Base-by-base conservation (phyloP, 805 yeast genomes). In the Candida schatavii region DNA sequence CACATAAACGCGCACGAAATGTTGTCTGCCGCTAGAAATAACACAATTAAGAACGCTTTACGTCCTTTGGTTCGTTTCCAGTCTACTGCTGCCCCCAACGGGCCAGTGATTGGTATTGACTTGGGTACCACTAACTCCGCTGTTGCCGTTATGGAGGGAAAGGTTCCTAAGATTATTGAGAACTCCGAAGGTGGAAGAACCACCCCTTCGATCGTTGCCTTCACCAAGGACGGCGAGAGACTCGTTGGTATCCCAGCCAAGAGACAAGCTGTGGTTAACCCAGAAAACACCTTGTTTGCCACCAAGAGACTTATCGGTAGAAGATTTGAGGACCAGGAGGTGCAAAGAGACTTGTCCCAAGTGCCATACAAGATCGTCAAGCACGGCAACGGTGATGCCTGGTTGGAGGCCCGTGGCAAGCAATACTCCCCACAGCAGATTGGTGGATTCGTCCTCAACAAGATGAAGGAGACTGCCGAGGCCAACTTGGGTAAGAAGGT, bases 391-490 rank as follows among this genome's bases (percentile, higher is more conserved):
- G 97, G 97, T 52, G 97, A 90, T 63, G 97, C 97, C 44, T 89
- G 97, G 96, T 81, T 89, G 44, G 88, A 88, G 74, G 89, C 95
- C 48, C 80, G 88, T 55, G 95, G 91, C 54, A 80, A 85, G 66
- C 71, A 74, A 49, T 90, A 89, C 77, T 89, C 97, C 39, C 97
- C 97, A 42, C 90, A 95, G 45, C 97, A 89, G 70, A 86, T 89
- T 56, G 97, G 97, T 60, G 96, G 97, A 43, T 87, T 89, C 61
- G 64, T 89, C 51, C 80, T 89, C 61, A 88, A 87, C 81, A 90
- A 89, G 80, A 90, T 89, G 97, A 90, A 89, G 82, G 97, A 90
- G 77, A 90, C 97, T 53, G 97, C 97, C 52, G 96, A 88, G 72
- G 83, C 87, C 50, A 84, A 85, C 76, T 75, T 88, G 56, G 93